phyloP scores from a whole-genome alignment of 2,329 filamentous ascomycete genomes.

The Nemania abortiva region DNA sequence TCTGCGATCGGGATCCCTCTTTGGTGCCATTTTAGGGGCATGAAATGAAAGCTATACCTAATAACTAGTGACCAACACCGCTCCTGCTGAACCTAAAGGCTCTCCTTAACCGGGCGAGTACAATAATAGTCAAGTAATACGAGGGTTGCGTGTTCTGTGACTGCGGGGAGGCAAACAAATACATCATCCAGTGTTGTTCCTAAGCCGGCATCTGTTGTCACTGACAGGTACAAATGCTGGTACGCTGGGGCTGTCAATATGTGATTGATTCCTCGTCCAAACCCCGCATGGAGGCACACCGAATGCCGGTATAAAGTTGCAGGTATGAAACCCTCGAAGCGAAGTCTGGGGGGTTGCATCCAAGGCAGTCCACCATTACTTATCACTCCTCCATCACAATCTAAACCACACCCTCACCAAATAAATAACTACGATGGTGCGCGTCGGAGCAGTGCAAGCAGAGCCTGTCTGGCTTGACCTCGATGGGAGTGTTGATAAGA shows the following conservation, averaged over 20 bases:
- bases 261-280: conserved; percentile 23
- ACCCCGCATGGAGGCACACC: conserved; percentile 31
- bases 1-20: conserved; percentile 45
- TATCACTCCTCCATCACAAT: conserved; percentile 20
- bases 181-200: conserved; percentile 13
- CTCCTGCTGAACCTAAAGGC: not conserved
- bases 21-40: not conserved
- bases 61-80: not conserved
- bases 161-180: conserved; percentile 28
- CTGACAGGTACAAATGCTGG: conserved; percentile 7
- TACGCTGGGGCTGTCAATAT: not conserved
- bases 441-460: conserved; percentile 66
- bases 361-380: conserved; percentile 20
- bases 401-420: conserved; percentile 20
- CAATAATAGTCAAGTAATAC: conserved; percentile 22
- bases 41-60: conserved; percentile 18
- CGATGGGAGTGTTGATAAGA: conserved; percentile 65
- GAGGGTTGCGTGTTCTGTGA: not conserved
- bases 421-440: conserved; percentile 45
- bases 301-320: conserved; percentile 28
- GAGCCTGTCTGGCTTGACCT: conserved; percentile 73
- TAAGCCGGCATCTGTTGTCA: conserved; percentile 10
- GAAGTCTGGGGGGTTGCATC: conserved; percentile 27
- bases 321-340: conserved; percentile 17
- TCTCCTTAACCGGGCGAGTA: not conserved